Evolutionary conservation across 345 rosid genomes (phyloP).

Genomic region (Pelargonium nanum): DNA sequence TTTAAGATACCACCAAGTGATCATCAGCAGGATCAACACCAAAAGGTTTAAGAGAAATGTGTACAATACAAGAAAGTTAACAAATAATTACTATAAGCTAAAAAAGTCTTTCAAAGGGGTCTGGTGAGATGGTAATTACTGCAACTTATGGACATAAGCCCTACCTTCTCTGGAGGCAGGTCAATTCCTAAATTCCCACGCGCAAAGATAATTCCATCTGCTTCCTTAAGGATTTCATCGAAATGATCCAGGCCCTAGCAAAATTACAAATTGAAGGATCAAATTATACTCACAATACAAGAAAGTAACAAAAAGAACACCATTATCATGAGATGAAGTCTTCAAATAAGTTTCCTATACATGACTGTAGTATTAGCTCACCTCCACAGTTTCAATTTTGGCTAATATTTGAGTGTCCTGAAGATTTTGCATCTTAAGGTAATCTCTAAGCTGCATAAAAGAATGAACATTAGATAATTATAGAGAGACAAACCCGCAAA

Average conservation of each 20-base stretch:
- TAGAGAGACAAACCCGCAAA: not conserved
- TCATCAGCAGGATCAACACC: not conserved
- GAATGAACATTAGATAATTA: not conserved
- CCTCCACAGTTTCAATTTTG: conserved; percentile 30
- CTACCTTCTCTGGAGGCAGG: conserved; percentile 29
- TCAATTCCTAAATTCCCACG: conserved; percentile 34
- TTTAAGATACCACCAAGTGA: not conserved
- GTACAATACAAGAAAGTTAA: not conserved
- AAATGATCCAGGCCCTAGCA: conserved; percentile 23
- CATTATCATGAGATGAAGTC: not conserved
- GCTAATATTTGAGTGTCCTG: conserved; percentile 24
- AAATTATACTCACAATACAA: not conserved
- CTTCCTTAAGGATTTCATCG: conserved; percentile 25
- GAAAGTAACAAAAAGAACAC: not conserved
- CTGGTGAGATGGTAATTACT: not conserved
- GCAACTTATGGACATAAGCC: not conserved
- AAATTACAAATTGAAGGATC: not conserved
- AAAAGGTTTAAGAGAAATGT: not conserved
- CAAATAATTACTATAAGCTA: not conserved
- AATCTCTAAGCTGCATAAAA: conserved; percentile 22
- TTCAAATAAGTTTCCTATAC: too few species aligned
- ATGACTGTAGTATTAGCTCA: conserved; percentile 3
- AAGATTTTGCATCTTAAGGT: conserved; percentile 18
- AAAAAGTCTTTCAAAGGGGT: not conserved
- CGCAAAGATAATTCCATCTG: conserved; percentile 29